A percentile compares a stretch with the other conserved stretches of the same genome.
Evolutionary conservation across 129 eudicot species (phyloP).

Genomic region (Lactuca sativa): DNA sequence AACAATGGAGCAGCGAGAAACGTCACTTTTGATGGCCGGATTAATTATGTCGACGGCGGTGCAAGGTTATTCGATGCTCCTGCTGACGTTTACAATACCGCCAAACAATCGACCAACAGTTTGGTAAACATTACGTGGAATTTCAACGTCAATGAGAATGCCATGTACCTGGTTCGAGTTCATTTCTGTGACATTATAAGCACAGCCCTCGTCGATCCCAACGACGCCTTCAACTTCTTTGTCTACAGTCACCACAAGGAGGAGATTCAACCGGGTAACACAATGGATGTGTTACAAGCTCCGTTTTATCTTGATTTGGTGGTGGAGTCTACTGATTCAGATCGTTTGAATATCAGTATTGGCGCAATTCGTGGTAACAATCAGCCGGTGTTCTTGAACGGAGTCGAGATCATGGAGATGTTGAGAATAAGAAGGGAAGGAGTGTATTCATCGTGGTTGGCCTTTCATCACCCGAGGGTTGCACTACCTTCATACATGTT

Average conservation of each 20-base stretch:
- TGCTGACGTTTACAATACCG: conserved; percentile 44
- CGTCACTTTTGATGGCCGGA: not conserved
- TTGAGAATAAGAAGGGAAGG: not conserved
- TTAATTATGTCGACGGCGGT: not conserved
- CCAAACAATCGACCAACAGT: conserved; percentile 31
- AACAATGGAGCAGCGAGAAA: conserved; percentile 6
- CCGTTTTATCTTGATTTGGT: conserved; percentile 49
- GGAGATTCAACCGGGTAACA: conserved; percentile 1
- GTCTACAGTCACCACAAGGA: conserved; percentile 1
- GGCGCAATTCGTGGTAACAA: conserved; percentile 17
- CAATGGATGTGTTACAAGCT: not conserved
- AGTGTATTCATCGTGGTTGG: conserved; percentile 27
- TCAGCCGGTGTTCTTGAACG: conserved; percentile 42
- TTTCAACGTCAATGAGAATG: conserved; percentile 34
- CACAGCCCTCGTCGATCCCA: rapidly evolving
- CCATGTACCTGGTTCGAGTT: conserved; percentile 37
- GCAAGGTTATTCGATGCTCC: conserved; percentile 46
- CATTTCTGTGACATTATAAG: conserved; percentile 56
- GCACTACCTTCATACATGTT: conserved; percentile 60
- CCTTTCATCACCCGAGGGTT: conserved; percentile 54
- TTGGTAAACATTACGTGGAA: conserved; percentile 50
- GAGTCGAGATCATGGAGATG: conserved; percentile 59
- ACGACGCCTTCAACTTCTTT: conserved; percentile 34
- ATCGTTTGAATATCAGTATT: conserved; percentile 39
- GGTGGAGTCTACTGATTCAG: conserved; percentile 40